Evolutionary conservation across 192 early-diverging fungal species (phyloP), one percentile per base, ranked within the genome.

Genomic region (Powellomyces hirtus): DNA sequence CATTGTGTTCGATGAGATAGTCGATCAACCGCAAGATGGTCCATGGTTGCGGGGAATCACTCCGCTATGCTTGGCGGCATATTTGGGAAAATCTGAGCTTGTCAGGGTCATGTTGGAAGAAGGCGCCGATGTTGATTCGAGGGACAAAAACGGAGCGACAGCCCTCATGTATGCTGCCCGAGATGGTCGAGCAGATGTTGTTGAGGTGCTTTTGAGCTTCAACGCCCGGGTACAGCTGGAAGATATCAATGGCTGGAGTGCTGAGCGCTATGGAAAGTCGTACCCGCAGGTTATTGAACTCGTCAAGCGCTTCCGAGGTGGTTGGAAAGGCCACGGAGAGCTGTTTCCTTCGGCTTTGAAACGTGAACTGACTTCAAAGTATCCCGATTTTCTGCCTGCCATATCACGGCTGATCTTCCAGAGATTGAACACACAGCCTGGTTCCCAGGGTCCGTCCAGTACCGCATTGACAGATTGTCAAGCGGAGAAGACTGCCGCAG

Each of bases 101-200:
- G 80, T 86, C 31, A 62, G 64, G 24, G 69, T 83, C 36, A 64
- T 89, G 38, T 59, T 89, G 52, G 88, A 89, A 45, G 83, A 79
- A 44, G 88, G 88, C 26, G 86, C 86, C 2, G 78, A 85, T 72
- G 86, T 88, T 20, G 79, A 89, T 68, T 79, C 78, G 0, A 70
- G 76, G 0, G 88, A 89, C 53, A 76, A 77, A 38, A 89, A 88
- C 65, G 83, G 84, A 13, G 88, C 88, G 5, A 86, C 88, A 5
- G 84, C 87, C 0, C 53, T 89, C 18, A 89, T 89, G 88, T 89
- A 89, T 75, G 88, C 88, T 76, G 87, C 88, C 5, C 74, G 88
- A 49, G 88, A 89, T 73, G 77, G 87, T 45, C 84, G 88, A 62
- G 59, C 76, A 20, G 55, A 77, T 10, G 84, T 86, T 38, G 87